These are phyloP conservation scores for Leccinum variicolor DNA, from an alignment of 768 basidiomycete species.

Conservation along the genomic window DNA sequence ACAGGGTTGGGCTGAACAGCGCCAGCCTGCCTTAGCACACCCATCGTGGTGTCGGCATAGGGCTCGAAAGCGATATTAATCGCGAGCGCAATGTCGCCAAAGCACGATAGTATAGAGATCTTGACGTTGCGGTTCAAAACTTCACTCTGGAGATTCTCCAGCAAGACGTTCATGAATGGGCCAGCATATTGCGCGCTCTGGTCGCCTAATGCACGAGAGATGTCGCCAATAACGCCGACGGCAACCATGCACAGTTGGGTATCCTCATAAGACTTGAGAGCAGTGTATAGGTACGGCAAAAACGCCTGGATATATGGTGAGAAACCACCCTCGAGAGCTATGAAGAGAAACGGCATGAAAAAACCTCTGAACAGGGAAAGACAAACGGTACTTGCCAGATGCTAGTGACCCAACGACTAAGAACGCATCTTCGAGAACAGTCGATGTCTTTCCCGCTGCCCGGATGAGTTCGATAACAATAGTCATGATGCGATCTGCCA, in stretches of 20 bases:
- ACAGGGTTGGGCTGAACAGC: conserved; percentile 85
- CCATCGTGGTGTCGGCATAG: conserved; percentile 88
- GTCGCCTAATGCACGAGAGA: conserved; percentile 91
- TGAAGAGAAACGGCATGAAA: conserved; percentile 3
- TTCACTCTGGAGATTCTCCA: conserved; percentile 89
- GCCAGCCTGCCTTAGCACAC: conserved; percentile 87
- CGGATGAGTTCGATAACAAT: conserved; percentile 81
- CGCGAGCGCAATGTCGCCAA: conserved; percentile 95
- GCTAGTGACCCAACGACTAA: conserved; percentile 88
- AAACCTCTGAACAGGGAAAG: not conserved
- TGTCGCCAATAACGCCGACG: conserved; percentile 93
- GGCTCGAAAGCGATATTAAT: conserved; percentile 85
- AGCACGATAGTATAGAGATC: conserved; percentile 92
- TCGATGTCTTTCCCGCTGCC: conserved; percentile 88
- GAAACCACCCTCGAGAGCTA: conserved; percentile 76
- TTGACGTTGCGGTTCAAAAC: conserved; percentile 93
- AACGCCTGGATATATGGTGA: conserved; percentile 82
- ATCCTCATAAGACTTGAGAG: conserved; percentile 91
- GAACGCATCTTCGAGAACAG: conserved; percentile 95
- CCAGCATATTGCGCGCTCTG: conserved; percentile 78
- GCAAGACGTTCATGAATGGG: conserved; percentile 87
- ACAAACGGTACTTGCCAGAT: conserved; percentile 43
- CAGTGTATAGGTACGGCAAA: conserved; percentile 81
- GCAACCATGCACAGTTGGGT: conserved; percentile 94
- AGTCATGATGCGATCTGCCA: conserved; percentile 95